Evolutionary conservation across 2,329 filamentous ascomycete genomes (phyloP).

Genomic region (Talaromyces sp.): DNA sequence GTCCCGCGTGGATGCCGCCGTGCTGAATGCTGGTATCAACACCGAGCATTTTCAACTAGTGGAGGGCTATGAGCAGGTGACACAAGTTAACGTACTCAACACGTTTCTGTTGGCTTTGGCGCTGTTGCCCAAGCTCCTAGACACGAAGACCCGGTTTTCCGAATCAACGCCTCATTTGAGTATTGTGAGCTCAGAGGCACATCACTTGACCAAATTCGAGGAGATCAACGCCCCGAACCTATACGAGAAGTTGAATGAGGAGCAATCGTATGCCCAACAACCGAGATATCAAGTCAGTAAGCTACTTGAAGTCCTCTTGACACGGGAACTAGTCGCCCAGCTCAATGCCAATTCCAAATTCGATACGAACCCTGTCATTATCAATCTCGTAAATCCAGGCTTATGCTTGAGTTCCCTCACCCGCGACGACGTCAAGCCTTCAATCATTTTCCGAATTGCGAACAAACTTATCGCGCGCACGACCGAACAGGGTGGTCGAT

Average conservation of each 20-base stretch:
- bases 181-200: constrained; percentile 18
- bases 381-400: constrained; percentile 10
- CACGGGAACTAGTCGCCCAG: constrained; percentile 39
- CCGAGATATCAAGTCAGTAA: constrained; percentile 47
- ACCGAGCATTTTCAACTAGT: background rate
- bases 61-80: constrained; percentile 48
- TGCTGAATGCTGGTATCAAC: constrained; percentile 6
- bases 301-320: constrained; percentile 48
- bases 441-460: background rate
- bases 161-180: constrained; percentile 31
- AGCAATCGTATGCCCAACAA: background rate
- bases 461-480: constrained; percentile 2
- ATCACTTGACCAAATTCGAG: constrained; percentile 40
- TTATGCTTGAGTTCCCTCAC: background rate
- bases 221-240: constrained; percentile 43
- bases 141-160: constrained; percentile 33
- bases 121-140: constrained; percentile 52
- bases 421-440: background rate
- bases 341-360: background rate
- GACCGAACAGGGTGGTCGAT: background rate
- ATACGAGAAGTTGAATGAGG: constrained; percentile 38
- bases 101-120: constrained; percentile 52
- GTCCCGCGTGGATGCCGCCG: background rate
- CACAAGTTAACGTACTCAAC: constrained; percentile 55
- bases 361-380: background rate